Conservation (phyloP, 2,329 filamentous ascomycete species). For the Xylariaceae sp. region DNA sequence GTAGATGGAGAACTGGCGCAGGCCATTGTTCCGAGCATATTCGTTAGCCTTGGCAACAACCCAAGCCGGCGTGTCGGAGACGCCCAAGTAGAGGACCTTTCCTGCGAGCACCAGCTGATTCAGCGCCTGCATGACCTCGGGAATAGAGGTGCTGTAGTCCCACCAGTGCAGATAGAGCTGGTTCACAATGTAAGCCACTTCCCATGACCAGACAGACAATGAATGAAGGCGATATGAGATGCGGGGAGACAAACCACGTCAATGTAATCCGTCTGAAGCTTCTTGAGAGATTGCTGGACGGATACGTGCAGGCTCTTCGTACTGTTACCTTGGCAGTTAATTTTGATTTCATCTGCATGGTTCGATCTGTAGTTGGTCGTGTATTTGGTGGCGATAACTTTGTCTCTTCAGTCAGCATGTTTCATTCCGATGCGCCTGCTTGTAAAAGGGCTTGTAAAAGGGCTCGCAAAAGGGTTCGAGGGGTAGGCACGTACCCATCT, state of each 20-base stretch:
- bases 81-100: constrained; percentile 62
- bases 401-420: constrained; percentile 22
- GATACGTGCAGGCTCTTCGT: constrained; percentile 55
- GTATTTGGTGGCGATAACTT: constrained; percentile 64
- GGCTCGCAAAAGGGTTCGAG: neutral
- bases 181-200: constrained; percentile 12
- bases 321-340: constrained; percentile 54
- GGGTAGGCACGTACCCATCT: constrained; percentile 47
- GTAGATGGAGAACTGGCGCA: constrained; percentile 64
- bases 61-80: constrained; percentile 67
- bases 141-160: constrained; percentile 60
- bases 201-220: neutral
- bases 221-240: neutral
- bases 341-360: constrained; percentile 38
- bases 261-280: constrained; percentile 63
- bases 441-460: neutral
- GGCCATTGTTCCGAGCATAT: constrained; percentile 64
- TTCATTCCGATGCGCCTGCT: neutral
- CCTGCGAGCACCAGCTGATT: constrained; percentile 54
- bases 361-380: constrained; percentile 52
- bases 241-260: constrained; percentile 45
- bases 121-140: constrained; percentile 63
- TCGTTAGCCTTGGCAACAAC: constrained; percentile 60
- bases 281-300: constrained; percentile 51
- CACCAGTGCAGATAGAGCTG: constrained; percentile 60